Evolutionary conservation across 768 basidiomycete species (phyloP).

Genomic region (Infundibulicybe gibba): DNA sequence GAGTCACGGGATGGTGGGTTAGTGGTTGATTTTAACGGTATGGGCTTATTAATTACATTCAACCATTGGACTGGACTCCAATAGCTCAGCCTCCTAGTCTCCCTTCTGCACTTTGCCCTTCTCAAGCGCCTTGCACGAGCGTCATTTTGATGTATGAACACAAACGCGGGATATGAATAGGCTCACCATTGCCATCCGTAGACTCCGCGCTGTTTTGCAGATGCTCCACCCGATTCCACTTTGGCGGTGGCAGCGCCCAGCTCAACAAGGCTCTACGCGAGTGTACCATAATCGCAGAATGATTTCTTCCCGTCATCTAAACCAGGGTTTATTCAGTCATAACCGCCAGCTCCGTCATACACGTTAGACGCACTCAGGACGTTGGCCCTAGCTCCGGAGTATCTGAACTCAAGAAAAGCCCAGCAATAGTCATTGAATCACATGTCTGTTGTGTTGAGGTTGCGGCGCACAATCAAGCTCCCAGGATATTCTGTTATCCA

Average conservation of each 20-base stretch:
- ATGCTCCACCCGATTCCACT: slow-evolving; percentile 19
- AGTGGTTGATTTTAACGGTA: background rate
- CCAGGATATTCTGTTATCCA: slow-evolving; percentile 22
- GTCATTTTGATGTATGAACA: slow-evolving; percentile 2
- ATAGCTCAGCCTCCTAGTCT: slow-evolving; percentile 29
- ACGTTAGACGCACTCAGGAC: slow-evolving; percentile 20
- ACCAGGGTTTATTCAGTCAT: background rate
- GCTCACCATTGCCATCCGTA: background rate
- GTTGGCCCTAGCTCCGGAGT: slow-evolving; percentile 27
- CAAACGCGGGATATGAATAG: background rate
- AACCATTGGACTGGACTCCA: slow-evolving; percentile 23
- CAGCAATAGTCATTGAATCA: slow-evolving; percentile 2
- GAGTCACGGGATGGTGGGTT: background rate
- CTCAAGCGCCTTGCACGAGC: slow-evolving; percentile 25
- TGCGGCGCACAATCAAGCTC: slow-evolving; percentile 7
- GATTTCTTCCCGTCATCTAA: slow-evolving; percentile 34
- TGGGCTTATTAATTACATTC: slow-evolving; percentile 2
- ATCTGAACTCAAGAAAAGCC: slow-evolving; percentile 25
- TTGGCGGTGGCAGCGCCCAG: slow-evolving; percentile 25
- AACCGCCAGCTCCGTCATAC: background rate
- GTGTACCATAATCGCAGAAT: slow-evolving; percentile 33
- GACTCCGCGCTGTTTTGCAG: background rate
- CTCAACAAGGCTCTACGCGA: slow-evolving; percentile 29
- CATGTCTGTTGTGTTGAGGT: background rate
- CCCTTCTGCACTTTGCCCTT: slow-evolving; percentile 26